These are phyloP conservation scores for Saccharum hybrid DNA, from an alignment of 202 grass and related monocot species.

Conservation along the genomic window DNA sequence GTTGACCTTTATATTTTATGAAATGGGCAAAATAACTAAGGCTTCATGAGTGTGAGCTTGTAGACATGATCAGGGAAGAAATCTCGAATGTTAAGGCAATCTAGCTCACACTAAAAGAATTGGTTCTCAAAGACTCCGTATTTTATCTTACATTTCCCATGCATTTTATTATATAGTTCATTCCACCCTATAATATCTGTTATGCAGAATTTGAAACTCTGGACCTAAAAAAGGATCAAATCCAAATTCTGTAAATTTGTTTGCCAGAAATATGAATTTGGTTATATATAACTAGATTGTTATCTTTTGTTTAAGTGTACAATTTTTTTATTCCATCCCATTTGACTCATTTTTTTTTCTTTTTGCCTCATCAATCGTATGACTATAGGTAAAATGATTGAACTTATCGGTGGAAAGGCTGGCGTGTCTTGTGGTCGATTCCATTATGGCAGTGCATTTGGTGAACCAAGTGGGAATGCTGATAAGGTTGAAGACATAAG, in stretches of 20 bases:
- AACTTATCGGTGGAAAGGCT: conserved; percentile 95
- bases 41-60: neutral
- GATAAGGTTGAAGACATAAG: conserved; percentile 94
- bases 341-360: conserved; percentile 5
- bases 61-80: neutral
- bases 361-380: conserved; percentile 55
- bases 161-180: conserved; percentile 19
- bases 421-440: conserved; percentile 84
- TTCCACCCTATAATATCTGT: neutral
- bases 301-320: neutral
- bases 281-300: neutral
- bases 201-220: neutral
- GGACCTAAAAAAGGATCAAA: neutral
- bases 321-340: no score
- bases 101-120: neutral
- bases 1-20: neutral
- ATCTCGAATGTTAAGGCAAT: neutral
- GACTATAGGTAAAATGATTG: conserved; percentile 99
- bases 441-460: conserved; percentile 96
- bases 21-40: neutral
- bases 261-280: neutral
- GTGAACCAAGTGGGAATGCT: conserved; percentile 84
- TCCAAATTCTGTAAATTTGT: neutral
- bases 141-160: neutral
- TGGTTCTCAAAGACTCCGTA: neutral